Evolutionary conservation across 139 green algal genomes (phyloP), one percentile per base, ranked within the genome.

Genomic region (Chlamydomonas applanata): DNA sequence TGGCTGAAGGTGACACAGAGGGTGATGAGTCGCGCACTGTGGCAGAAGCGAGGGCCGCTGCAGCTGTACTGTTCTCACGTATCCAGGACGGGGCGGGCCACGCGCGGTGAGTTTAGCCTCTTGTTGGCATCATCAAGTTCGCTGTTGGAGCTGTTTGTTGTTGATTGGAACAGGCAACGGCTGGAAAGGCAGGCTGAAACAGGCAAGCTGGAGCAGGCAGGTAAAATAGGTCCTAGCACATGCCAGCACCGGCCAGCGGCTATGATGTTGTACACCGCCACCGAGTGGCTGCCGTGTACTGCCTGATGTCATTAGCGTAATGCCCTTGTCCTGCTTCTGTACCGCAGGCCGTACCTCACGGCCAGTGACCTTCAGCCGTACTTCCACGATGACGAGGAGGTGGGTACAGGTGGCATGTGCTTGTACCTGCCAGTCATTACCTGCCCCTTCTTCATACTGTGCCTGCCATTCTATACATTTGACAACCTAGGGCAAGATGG

Each of bases 301-400:
- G 89, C 85, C 32, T 85, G 88, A 63, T 91, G 83, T 75, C 32
- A 91, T 33, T 91, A 85, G 69, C 84, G 83, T 77, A 93, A 93
- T 63, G 27, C 93, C 27, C 83, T 89, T 78, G 24, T 69, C 0
- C 69, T 59, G 20, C 24, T 45, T 34, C 34, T 56, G 16, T 44
- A 4, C 32, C 63, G 11, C 40, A 49, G 76, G 45, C 73, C 70
- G 5, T 79, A 87, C 63, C 74, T 94, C 32, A 35, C 75, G 33
- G 60, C 69, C 3, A 67, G 81, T 29, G 88, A 94, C 78, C 65
- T 94, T 46, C 74, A 92, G 75, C 46, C 72, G 7, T 88, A 91
- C 40, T 62, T 93, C 35, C 20, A 56, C 19, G 60, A 75, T 0
- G 61, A 79, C 0, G 78, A 93, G 49, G 84, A 83, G 53, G 70